phyloP scores from a whole-genome alignment of 495 filamentous ascomycete species.

The Penicilliopsis zonata region DNA sequence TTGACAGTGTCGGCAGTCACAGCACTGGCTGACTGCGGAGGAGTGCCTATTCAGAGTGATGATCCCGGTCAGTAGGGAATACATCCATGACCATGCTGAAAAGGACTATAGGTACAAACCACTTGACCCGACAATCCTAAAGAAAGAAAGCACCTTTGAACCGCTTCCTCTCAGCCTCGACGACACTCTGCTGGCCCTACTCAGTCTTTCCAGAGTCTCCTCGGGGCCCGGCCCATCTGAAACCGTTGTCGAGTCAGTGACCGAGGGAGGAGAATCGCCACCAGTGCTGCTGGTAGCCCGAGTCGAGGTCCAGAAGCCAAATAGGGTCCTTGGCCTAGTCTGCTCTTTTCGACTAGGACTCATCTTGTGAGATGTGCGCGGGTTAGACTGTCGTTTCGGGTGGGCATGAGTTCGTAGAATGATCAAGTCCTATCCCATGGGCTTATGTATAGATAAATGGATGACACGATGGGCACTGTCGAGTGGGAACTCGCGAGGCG shows the following conservation, averaged over 20 bases:
- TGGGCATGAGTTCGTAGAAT: too few relatives aligned
- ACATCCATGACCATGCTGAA: not conserved
- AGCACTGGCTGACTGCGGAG: not conserved
- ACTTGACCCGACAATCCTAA: slow-evolving; percentile 16
- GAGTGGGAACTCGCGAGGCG: too few relatives aligned
- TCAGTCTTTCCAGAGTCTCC: not conserved
- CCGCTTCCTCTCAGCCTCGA: slow-evolving; percentile 19
- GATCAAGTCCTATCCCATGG: too few relatives aligned
- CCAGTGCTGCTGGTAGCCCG: slow-evolving; percentile 6
- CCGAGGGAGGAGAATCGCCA: slow-evolving; percentile 6
- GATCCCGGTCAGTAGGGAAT: not conserved
- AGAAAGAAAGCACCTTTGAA: slow-evolving; percentile 24
- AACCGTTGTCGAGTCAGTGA: slow-evolving; percentile 11
- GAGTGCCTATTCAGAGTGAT: too few relatives aligned
- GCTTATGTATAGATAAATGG: too few relatives aligned
- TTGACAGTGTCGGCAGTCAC: not conserved
- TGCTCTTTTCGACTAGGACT: slow-evolving; percentile 7
- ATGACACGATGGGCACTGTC: too few relatives aligned
- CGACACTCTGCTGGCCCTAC: slow-evolving; percentile 8
- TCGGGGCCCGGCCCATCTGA: slow-evolving; percentile 18
- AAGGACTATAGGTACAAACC: not conserved
- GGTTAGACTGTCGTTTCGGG: too few relatives aligned
- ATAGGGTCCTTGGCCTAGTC: slow-evolving; percentile 10
- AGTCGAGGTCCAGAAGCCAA: slow-evolving; percentile 11
- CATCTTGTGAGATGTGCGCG: too few relatives aligned